These are phyloP conservation scores for Cyclostephanos invisitatus DNA, from an alignment of 108 stramenopile species.

Conservation along the genomic window DNA sequence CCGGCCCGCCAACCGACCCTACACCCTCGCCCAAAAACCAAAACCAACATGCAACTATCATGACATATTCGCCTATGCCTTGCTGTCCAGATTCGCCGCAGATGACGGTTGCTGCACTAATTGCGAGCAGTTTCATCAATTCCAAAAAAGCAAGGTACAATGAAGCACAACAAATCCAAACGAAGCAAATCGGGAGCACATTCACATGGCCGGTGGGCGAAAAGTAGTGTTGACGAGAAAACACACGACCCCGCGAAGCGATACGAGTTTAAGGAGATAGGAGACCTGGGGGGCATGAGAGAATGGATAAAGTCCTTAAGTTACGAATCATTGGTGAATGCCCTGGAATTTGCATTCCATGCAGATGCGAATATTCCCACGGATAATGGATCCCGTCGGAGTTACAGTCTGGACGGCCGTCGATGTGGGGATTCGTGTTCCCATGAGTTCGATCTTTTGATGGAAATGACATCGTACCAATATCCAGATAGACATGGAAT, in stretches of 20 bases:
- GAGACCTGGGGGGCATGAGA: slow-evolving; percentile 25
- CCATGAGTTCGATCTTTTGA: slow-evolving; percentile 27
- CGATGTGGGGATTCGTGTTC: slow-evolving; percentile 10
- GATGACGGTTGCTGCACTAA: not conserved
- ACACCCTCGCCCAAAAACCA: not conserved
- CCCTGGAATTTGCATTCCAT: slow-evolving; percentile 28
- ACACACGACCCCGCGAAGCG: not conserved
- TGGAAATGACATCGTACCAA: slow-evolving; percentile 27
- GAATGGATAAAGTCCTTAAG: slow-evolving; percentile 34
- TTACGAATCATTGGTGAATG: slow-evolving; percentile 25
- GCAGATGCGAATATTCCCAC: slow-evolving; percentile 7
- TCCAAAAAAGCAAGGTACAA: not conserved
- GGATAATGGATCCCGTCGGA: not conserved
- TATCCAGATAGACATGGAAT: slow-evolving; percentile 9
- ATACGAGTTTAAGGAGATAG: slow-evolving; percentile 6
- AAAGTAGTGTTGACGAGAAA: slow-evolving; percentile 3
- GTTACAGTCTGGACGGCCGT: not conserved
- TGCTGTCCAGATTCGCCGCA: not conserved
- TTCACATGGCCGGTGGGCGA: not conserved
- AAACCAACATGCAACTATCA: not conserved
- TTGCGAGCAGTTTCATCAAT: not conserved
- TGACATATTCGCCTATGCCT: not conserved
- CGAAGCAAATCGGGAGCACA: slow-evolving; percentile 9
- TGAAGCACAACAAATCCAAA: slow-evolving; percentile 2
- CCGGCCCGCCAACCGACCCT: too few species aligned